Base-by-base conservation (phyloP, 192 early-diverging fungal genomes). In the Gaertneriomyces semiglobifer region DNA sequence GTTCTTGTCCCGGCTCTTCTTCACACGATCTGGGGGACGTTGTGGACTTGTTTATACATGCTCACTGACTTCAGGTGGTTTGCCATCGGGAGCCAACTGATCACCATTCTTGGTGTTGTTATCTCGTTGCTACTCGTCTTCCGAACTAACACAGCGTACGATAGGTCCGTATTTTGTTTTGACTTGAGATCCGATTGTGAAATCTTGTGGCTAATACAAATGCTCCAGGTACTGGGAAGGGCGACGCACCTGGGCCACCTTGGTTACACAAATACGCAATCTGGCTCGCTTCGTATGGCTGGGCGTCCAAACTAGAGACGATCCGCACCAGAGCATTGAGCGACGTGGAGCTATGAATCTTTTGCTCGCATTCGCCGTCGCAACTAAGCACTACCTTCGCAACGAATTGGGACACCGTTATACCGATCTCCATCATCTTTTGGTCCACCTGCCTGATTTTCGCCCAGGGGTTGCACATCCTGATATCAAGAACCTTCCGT, bases 321-420 rank as follows among this genome's bases (percentile, higher is more conserved):
- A 58, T 12, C 50, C 66, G 41, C 63, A 67, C 10, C 45, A 56
- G 5, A 56, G 38, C 19, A 72, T 83, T 7, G 88, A 93, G 73
- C 88, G 90, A 58, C 77, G 68, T 38, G 82, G 78, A 1, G 80
- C 83, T 56, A 89, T 93, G 76, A 87, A 91, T 70, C 72, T 97
- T 9, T 48, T 93, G 42, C 79, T 90, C 0, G 93, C 90, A 6
- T 94, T 89, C 70, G 82, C 87, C 42, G 77, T 89, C 47, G 80
- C 89, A 0, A 85, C 86, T 47, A 97, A 94, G 80, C 89, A 93
- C 68, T 89, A 90, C 62, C 79, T 96, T 40, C 88, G 92, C 41
- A 82, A 84, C 62, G 89, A 96, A 64, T 74, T 83, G 38, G 86
- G 86, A 10, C 74, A 82, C 57, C 72, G 84, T 9, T 84, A 89